These are phyloP conservation scores for Nissolia schottii DNA, from an alignment of 306 rosid species.

Conservation along the genomic window DNA sequence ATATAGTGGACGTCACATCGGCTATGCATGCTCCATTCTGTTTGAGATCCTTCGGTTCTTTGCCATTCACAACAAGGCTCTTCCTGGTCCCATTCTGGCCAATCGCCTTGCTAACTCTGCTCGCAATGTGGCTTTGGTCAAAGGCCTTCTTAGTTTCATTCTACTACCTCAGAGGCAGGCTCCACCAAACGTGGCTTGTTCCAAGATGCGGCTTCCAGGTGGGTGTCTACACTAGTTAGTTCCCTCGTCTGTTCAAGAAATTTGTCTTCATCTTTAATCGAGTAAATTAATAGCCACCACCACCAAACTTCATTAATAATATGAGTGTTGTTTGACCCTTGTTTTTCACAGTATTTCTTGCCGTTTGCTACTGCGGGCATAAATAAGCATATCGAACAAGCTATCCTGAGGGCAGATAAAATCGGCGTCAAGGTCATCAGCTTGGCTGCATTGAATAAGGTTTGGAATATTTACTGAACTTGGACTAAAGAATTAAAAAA, in stretches of 20 bases:
- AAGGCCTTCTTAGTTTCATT: slow-evolving; percentile 49
- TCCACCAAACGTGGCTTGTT: slow-evolving; percentile 87
- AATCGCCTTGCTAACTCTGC: not conserved
- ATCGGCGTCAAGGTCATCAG: slow-evolving; percentile 84
- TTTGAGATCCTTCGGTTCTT: slow-evolving; percentile 51
- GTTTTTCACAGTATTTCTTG: slow-evolving; percentile 73
- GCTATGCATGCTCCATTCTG: slow-evolving; percentile 48
- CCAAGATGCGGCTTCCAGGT: slow-evolving; percentile 87
- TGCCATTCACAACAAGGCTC: slow-evolving; percentile 47
- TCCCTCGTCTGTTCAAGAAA: not conserved
- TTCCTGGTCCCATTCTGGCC: slow-evolving; percentile 45
- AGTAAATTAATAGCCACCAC: too few species aligned
- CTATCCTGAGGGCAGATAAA: slow-evolving; percentile 76
- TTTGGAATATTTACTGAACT: slow-evolving; percentile 24
- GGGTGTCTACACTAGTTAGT: not conserved
- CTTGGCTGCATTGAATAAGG: slow-evolving; percentile 92
- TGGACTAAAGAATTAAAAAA: not conserved
- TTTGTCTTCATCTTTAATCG: not conserved
- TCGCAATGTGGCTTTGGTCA: slow-evolving; percentile 71
- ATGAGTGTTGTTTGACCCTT: slow-evolving; percentile 1
- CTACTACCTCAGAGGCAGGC: slow-evolving; percentile 56
- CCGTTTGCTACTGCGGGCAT: slow-evolving; percentile 78
- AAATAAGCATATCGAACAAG: slow-evolving; percentile 74
- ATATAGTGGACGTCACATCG: slow-evolving; percentile 65
- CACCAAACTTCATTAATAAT: too few species aligned